phyloP scores from a whole-genome alignment of 2,329 filamentous ascomycete genomes.

The Curvularia eragrostidis region DNA sequence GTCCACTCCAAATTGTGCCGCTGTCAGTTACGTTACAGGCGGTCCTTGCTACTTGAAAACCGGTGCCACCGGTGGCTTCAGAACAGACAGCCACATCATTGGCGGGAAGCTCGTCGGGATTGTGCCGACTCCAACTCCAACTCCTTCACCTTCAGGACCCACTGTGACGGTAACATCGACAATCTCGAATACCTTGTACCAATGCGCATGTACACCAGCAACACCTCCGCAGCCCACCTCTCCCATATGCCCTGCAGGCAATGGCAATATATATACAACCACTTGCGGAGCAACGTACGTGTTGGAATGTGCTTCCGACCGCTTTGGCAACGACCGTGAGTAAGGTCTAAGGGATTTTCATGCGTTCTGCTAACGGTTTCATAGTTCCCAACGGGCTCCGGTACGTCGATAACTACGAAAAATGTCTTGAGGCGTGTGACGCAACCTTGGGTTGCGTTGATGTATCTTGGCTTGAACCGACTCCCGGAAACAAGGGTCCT shows the following conservation, averaged over 20 bases:
- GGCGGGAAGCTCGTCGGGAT: slow-evolving; percentile 21
- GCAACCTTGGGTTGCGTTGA: slow-evolving; percentile 27
- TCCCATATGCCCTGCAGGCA: slow-evolving; percentile 23
- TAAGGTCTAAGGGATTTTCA: neutral
- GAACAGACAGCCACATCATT: slow-evolving; percentile 20
- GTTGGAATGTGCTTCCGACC: slow-evolving; percentile 36
- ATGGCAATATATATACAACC: slow-evolving; percentile 23
- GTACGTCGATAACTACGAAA: slow-evolving; percentile 16
- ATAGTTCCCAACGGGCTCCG: slow-evolving; percentile 19
- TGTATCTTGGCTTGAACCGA: slow-evolving; percentile 26
- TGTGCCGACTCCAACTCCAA: neutral
- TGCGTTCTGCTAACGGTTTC: slow-evolving; percentile 2
- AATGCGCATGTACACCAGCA: slow-evolving; percentile 21
- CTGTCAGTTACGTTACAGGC: slow-evolving; percentile 25
- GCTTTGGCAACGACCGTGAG: slow-evolving; percentile 31
- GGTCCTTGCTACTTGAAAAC: slow-evolving; percentile 31
- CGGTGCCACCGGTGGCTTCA: slow-evolving; percentile 7
- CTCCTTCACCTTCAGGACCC: neutral
- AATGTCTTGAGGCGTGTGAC: slow-evolving; percentile 33
- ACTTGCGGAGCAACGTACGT: slow-evolving; percentile 26
- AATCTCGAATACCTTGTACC: slow-evolving; percentile 12
- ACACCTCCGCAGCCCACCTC: neutral
- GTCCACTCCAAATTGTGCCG: slow-evolving; percentile 23
- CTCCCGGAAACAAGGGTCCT: slow-evolving; percentile 14
- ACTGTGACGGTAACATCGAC: slow-evolving; percentile 23